These are phyloP conservation scores for Aspergillus mulundensis DNA, from an alignment of 495 filamentous ascomycete species.

Conservation along the genomic window DNA sequence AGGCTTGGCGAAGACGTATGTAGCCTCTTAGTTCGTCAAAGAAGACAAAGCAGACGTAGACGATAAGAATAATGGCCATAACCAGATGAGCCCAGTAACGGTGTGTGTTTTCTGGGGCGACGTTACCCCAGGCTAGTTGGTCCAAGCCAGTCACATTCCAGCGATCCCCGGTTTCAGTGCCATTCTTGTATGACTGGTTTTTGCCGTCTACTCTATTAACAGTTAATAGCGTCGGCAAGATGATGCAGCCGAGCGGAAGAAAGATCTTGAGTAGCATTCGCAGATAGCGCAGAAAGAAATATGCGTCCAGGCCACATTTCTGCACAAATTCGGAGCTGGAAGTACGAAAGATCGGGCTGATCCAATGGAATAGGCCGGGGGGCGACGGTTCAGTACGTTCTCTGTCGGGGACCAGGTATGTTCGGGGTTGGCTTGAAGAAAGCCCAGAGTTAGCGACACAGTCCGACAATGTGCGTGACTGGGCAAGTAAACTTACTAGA, in stretches of 20 bases:
- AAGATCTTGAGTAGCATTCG: constrained; percentile 93
- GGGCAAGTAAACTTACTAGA: constrained; percentile 60
- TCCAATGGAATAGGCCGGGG: constrained; percentile 63
- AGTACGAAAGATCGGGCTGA: constrained; percentile 69
- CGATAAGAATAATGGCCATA: constrained; percentile 72
- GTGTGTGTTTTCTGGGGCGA: constrained; percentile 61
- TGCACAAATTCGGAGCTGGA: constrained; percentile 84
- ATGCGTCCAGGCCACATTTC: constrained; percentile 94
- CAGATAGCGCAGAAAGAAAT: constrained; percentile 95
- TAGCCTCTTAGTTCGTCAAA: constrained; percentile 87
- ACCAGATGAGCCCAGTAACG: constrained; percentile 89
- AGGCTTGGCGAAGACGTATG: constrained; percentile 89
- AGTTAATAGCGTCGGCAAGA: constrained; percentile 83
- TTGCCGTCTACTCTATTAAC: constrained; percentile 74
- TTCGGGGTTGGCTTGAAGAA: constrained; percentile 67
- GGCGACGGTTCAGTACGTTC: constrained; percentile 74
- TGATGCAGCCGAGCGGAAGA: constrained; percentile 68
- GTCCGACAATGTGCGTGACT: background rate
- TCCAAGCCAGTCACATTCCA: constrained; percentile 68
- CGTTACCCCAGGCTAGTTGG: constrained; percentile 84
- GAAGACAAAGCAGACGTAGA: constrained; percentile 84
- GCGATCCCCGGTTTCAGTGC: constrained; percentile 26
- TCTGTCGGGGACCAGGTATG: constrained; percentile 85
- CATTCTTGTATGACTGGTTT: constrained; percentile 49
- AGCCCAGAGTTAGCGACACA: background rate